These are phyloP conservation scores for Auricularia auricula-judae DNA, from an alignment of 768 basidiomycete genomes.

Conservation along the genomic window DNA sequence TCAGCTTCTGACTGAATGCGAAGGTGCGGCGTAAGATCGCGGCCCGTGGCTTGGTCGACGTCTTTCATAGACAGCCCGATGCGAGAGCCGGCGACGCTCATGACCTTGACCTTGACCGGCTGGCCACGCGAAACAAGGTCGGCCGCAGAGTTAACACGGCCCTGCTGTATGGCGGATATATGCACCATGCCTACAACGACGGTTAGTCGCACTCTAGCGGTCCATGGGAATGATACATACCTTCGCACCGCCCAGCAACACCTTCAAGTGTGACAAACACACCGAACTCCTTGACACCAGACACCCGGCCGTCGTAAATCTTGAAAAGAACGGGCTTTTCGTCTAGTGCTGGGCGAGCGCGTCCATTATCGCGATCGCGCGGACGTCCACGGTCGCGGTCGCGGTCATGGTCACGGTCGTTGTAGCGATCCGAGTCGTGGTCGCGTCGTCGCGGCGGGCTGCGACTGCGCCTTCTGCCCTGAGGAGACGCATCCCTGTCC, in stretches of 20 bases:
- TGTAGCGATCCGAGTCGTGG: constrained; percentile 19
- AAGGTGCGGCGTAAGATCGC: constrained; percentile 88
- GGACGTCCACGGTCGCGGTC: constrained; percentile 27
- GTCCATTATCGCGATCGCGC: constrained; percentile 14
- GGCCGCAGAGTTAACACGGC: constrained; percentile 75
- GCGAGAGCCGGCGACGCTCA: constrained; percentile 77
- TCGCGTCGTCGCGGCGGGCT: constrained; percentile 49
- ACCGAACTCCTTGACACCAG: constrained; percentile 88
- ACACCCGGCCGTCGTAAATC: constrained; percentile 82
- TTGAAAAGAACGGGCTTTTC: constrained; percentile 86
- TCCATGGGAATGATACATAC: constrained; percentile 31
- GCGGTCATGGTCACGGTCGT: constrained; percentile 25
- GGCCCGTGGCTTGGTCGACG: constrained; percentile 83
- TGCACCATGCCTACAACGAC: constrained; percentile 79
- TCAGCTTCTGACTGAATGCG: constrained; percentile 92
- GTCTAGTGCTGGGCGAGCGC: constrained; percentile 36
- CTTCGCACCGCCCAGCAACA: constrained; percentile 75
- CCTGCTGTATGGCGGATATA: constrained; percentile 82
- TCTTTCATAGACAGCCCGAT: constrained; percentile 94
- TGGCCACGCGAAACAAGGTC: constrained; percentile 83
- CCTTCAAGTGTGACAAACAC: constrained; percentile 90
- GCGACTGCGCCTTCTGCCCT: constrained; percentile 31
- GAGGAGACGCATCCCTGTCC: constrained; percentile 29
- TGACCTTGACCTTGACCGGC: constrained; percentile 88
- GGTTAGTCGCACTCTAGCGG: constrained; percentile 2